Evolutionary conservation across 2,329 filamentous ascomycete genomes (phyloP).

Genomic region (Epichloe amarillans): DNA sequence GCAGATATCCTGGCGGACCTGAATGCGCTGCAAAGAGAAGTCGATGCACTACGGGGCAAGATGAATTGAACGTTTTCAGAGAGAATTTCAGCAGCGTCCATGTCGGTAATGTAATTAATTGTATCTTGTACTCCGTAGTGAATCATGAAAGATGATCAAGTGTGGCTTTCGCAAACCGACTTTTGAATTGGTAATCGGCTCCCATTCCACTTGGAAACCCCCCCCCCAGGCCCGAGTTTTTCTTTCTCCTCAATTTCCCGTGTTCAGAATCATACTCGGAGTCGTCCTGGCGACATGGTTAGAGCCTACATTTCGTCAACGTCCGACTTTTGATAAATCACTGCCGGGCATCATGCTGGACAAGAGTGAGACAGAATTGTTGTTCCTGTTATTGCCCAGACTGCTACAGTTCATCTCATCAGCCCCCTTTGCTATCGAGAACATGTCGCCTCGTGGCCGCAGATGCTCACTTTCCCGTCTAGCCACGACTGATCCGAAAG

Average conservation of each 20-base stretch:
- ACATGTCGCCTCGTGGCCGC: neutral
- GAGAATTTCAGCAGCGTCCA: neutral
- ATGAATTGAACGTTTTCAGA: constrained; percentile 4
- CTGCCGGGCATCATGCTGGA: neutral
- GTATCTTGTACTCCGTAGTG: too few species aligned
- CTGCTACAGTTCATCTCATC: constrained; percentile 3
- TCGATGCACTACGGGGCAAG: constrained; percentile 46
- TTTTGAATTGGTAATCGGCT: too few species aligned
- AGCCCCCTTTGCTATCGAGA: neutral
- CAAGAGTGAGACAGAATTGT: constrained; percentile 2
- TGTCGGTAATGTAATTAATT: too few species aligned
- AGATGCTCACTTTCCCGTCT: neutral
- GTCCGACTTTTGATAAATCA: too few species aligned
- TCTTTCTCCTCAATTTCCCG: neutral
- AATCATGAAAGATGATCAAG: too few species aligned
- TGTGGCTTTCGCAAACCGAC: too few species aligned
- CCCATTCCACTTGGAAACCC: too few species aligned
- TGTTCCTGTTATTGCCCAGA: constrained; percentile 1
- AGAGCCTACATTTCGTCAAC: too few species aligned
- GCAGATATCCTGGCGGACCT: constrained; percentile 60
- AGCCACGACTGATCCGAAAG: constrained; percentile 6
- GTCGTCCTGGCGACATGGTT: too few species aligned
- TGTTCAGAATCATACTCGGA: too few species aligned
- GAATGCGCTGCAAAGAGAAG: constrained; percentile 58
- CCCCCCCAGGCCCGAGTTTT: too few species aligned